Base-by-base conservation (phyloP, 2,329 filamentous ascomycete species). In the Colletotrichum sp. region DNA sequence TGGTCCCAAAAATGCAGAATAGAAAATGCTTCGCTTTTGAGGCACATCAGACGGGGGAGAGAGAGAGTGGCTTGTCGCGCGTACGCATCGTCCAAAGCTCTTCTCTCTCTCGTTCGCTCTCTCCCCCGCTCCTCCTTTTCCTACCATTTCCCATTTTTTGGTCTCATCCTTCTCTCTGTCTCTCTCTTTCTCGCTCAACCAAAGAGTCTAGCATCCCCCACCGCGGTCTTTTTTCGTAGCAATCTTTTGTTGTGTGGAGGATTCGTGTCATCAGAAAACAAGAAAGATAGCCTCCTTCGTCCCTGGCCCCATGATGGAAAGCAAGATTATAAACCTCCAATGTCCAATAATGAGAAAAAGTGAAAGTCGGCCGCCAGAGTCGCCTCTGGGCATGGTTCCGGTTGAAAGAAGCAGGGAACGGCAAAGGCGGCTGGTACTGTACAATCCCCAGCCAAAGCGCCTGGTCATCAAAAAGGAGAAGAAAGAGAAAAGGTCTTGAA, bases 371-470 rank as follows among this genome's bases (percentile, higher is more conserved):
- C 44, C 66, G 57, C 55, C 74, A 74, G 69, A 77, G 76, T 73
- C 44, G 69, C 76, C 69, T 70, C 76, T 60, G 73, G 15, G 57
- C 24, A 57, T 67, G 44, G 39, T 24, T 73, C 74, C 69, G 55
- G 62, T 76, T 36, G 26, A 39, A 65, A 55, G 24, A 21, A 49
- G 16, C 21, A 60, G 24, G 59, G 74, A 34, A 16, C n/a, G 13
- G 55, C 28, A 49, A 49, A 49, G 21, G 5, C 32, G 39, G 44
- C 74, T 77, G 74, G 74, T 77, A 70, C 76, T 74, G 76, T 77
- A 65, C 69, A 69, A 76, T 69, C 74, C 44, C 74, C 76, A 77
- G 64, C 69, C 73, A 64, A 64, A 73, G 69, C 57, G 65, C 69
- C 59, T 34, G 72, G 64, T 65, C 21, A 44, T 28, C n/a, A 59